Evolutionary conservation across 805 yeast species (phyloP), one percentile per base, ranked within the genome.

Genomic region (Hanseniaspora singularis): DNA sequence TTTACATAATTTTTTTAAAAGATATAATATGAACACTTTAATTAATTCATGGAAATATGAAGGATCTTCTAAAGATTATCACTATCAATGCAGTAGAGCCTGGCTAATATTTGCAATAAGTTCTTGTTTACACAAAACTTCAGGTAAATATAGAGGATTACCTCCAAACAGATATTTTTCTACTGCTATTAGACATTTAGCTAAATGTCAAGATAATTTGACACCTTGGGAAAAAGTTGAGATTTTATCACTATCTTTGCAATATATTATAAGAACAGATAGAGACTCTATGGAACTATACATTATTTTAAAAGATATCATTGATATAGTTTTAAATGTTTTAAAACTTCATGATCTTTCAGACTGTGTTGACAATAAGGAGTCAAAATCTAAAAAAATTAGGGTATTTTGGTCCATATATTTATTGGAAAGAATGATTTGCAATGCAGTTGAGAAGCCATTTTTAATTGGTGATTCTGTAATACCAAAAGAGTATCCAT

Each of bases 351-450:
- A 62, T 40, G 52, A 43, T 31, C 16, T 43, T 3, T 36, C 40
- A 3, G 47, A 50, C 30, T 55, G 60, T 55, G 60, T 55, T 41
- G 52, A 54, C 7, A 49, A 51, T 45, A 55, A 4, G 20, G 51
- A 44, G 28, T 55, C 52, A 10, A 57, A 58, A 47, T 68, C 70
- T 51, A 64, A 66, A 44, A 69, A 67, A 54, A 58, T 75, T 60
- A 66, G 82, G 51, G 61, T 74, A 15, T 78, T 79, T 63, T 78
- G 83, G 83, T 73, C 79, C 56, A 71, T 72, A 7, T 78, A 77
- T 56, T 55, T 75, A n/a, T 55, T 76, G 38, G 84, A 78, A 54
- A 69, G 81, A 55, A 69, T 77, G 62, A 73, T 76, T 40, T 71
- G 78, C 32, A 71, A 76, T 32, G 74, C 81, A 8, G 77, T 78